Base-by-base conservation (phyloP, 352 stramenopile species). In the Pilasporangium apinafurcum region DNA sequence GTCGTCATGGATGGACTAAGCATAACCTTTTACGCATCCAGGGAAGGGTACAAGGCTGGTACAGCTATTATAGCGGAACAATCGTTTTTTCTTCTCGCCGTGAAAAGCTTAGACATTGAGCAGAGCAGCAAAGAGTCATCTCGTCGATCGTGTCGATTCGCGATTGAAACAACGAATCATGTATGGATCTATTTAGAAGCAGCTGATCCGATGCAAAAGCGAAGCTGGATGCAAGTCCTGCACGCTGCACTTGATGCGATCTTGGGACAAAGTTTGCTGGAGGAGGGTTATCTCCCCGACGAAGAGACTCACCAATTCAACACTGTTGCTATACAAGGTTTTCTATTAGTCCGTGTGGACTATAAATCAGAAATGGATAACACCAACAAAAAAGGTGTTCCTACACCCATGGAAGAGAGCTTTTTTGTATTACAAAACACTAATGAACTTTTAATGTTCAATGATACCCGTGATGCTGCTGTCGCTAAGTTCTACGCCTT, bases 41-140 rank as follows among this genome's bases (percentile, higher is more conserved):
- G 73, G 4, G 78, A 91, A 25, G 65, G 63, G 0, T 86, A 77
- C 28, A 84, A 85, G 25, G 52, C 59, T 16, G 65, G 65, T 0
- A 47, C 61, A 5, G 22, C 46, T 1, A 40, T 54, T 1, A 17
- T 39, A 18, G 37, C 51, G 2, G 29, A 49, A 16, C 26, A 44
- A 22, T 39, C 12, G 26, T 39, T 41, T 29, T 50, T 41, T 9
- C 21, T 50, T 6, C 48, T 56, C 21, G 33, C 48, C n/a, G 48
- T 56, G 21, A 56, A 53, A 47, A 25, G 44, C 27, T 9, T 57
- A 42, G 18, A 52, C 45, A 0, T 40, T 51, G 20, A 31, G 22
- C 46, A 45, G 10, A 47, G 1, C 43, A 70, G 0, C 41, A 35
- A 26, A 3, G 65, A 70, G 35, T 32, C 34, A 13, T 4, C 36